Base-by-base conservation (phyloP, 1,284 basidiomycete genomes). In the Ceratobasidium sp. region DNA sequence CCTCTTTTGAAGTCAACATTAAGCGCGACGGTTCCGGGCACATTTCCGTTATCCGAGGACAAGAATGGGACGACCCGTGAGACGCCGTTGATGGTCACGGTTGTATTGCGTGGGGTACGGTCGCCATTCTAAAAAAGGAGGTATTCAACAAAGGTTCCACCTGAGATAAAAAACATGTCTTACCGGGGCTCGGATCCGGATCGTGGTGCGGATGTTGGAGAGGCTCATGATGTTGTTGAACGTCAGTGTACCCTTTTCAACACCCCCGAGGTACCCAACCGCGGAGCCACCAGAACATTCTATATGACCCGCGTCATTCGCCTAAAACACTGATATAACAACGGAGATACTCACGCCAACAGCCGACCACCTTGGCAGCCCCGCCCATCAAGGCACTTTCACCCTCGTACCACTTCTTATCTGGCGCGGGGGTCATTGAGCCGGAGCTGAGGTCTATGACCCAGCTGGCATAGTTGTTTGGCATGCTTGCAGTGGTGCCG, bases 391-490 rank as follows among this genome's bases (percentile, higher is more conserved):
- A 57, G 1, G 79, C 75, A 41, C 46, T 75, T 70, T 80, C 78
- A 7, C 68, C 79, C 59, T 80, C 79, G 59, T 78, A 79, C 38
- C 62, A 65, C 27, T 68, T 80, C 69, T 80, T 78, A 14, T 62
- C 35, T 6, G 79, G 79, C 23, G 78, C 79, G 1, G 57, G 41
- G 23, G 67, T 46, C 71, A 69, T 71, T 1, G 69, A 60, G 30
- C 79, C 79, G 1, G 74, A 64, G 35, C 52, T 78, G 18, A 71
- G 59, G 48, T 80, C 68, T 33, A 80, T 54, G 16, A 80, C 73
- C 79, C 79, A 80, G 69, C 79, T 80, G 23, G 79, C 50, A 41
- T 80, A 80, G 65, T 78, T 79, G 27, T 48, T 75, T 7, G 78
- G 57, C 60, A 80, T 69, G 50, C 75, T 74, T 12, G 74, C 78